Evolutionary conservation across 139 green algal species (phyloP).

Genomic region (Chlamydomonas urium): DNA sequence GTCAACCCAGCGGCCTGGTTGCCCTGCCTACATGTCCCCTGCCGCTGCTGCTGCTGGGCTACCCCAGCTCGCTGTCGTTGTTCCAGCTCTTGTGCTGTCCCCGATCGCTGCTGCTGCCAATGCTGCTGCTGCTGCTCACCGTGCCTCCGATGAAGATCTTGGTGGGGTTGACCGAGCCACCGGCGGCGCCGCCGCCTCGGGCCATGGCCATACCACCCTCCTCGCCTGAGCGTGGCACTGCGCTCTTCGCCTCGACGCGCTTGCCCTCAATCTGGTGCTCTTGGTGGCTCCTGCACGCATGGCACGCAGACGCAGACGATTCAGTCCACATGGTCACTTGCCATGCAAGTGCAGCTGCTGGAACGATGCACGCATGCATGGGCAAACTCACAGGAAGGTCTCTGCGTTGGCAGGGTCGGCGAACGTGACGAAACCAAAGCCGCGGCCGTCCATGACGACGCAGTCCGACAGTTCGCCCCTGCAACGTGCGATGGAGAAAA

Average conservation of each 20-base stretch:
- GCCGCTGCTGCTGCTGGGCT: too few relatives aligned
- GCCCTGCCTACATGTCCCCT: background rate
- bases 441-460: conserved; percentile 65
- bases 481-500: background rate
- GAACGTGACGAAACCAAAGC: conserved; percentile 79
- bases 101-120: too few relatives aligned
- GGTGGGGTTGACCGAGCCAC: conserved; percentile 32
- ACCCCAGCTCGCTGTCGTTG: too few relatives aligned
- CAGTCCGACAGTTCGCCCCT: conserved; percentile 64
- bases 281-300: background rate
- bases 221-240: conserved; percentile 46
- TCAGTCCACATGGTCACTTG: too few relatives aligned
- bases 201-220: background rate
- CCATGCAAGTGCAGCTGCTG: too few relatives aligned
- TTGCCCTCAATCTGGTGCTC: conserved; percentile 62
- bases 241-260: conserved; percentile 65
- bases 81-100: too few relatives aligned
- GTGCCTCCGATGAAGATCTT: conserved; percentile 76
- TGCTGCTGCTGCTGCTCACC: too few relatives aligned
- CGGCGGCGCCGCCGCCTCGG: background rate
- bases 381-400: conserved; percentile 45
- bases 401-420: conserved; percentile 38
- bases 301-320: too few relatives aligned
- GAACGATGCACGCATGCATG: too few relatives aligned
- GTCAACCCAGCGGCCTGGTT: background rate